Evolutionary conservation across 208 protist species (phyloP), one percentile per base, ranked within the genome.

Genomic region (Leishmania braziliensis): DNA sequence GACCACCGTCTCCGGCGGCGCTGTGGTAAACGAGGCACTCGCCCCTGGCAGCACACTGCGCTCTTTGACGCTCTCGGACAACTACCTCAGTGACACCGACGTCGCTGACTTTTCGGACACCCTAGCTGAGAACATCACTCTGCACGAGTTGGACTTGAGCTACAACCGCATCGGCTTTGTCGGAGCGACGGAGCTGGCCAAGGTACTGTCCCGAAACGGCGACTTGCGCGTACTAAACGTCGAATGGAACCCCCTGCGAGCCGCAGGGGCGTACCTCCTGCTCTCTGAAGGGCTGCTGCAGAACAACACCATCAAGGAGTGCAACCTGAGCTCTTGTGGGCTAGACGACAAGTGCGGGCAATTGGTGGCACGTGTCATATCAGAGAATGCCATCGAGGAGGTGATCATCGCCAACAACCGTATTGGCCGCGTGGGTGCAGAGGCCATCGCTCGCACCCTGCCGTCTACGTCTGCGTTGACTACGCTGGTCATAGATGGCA

Each of bases 221-320:
- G 94, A 97, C 76, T 76, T 98, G n/a, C 92, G 91, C 29, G 85
- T 92, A 80, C 81, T 98, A 50, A 97, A 97, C 81, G 50, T 97
- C n/a, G 92, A 98, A 83, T 96, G 93, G 91, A 98, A 98, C 80
- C 70, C 86, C n/a, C 91, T 98, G 78, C 86, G 92, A 39, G 85
- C 86, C 14, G 86, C 87, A 23, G 94, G 91, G 33, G 87, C 86
- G 66, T 68, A 90, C 26, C 70, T 88, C 16, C 78, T 98, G 63
- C 80, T 98, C 63, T 85, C 77, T 23, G 91, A 98, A 46, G 94
- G 95, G 58, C 82, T 98, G 48, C 81, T 96, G 51, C 72, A 89
- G 46, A 98, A 97, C 84, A 97, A 97, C 85, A 98, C 95, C 14
- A 91, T 98, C 76, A 97, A 96, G 76, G 87, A 87, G 39, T 94